Base-by-base conservation (phyloP, 192 early-diverging fungal genomes). In the Irineochytrium annulatum region DNA sequence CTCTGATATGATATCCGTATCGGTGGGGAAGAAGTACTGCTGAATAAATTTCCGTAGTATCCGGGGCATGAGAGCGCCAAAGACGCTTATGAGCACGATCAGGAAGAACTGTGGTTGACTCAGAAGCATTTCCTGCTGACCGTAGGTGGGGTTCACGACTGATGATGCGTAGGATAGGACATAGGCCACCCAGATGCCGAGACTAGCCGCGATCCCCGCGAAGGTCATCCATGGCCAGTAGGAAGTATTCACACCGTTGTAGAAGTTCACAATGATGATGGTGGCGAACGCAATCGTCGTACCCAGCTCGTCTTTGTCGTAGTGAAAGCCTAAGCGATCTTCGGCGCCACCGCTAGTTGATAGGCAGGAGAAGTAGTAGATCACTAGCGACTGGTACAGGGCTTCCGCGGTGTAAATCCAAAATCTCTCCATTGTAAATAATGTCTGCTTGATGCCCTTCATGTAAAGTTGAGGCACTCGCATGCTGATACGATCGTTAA, bases 301-400 rank as follows among this genome's bases (percentile, higher is more conserved):
- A 39, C 89, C 87, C 61, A 99, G 78, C 31, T 87, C 84, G 19
- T 84, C 76, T 32, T 75, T 63, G 30, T 84, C 84, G 32, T 74
- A 67, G 20, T 71, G 72, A 17, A 64, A 62, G 8, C 91, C 91
- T 31, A 67, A 54, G 2, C 57, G 37, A 65, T 85, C 71, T 5
- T 77, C 59, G 0, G 80, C 67, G 20, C 58, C 41, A 56, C 84
- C 82, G 29, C 77, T 80, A 39, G 86, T 80, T 32, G 85, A 63
- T 43, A 85, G 80, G 63, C 87, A 87, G 30, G 81, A 80, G 67
- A 90, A 91, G 68, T 83, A 98, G 45, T 89, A 89, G 16, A 60
- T 59, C 41, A 95, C 81, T 8, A 92, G 62, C 3, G 93, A 95
- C 77, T 97, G 93, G 81, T 90, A 99, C 24, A 97, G 69, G 29